These are phyloP conservation scores for Chrysosporium queenslandicum DNA, from an alignment of 2,329 filamentous ascomycete species.

Conservation along the genomic window DNA sequence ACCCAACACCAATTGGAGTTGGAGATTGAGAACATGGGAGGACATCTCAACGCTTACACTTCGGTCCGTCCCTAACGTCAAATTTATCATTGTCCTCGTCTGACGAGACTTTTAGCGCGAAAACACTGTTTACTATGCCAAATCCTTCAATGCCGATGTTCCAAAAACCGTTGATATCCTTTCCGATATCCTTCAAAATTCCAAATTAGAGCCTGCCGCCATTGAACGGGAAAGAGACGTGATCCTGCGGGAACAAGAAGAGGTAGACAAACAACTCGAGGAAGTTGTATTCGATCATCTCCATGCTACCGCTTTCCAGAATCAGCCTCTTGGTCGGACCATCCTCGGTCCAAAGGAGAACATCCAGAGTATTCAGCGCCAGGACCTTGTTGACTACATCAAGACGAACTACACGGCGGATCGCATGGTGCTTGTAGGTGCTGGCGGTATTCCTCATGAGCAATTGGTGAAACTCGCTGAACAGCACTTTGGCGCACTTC, in stretches of 20 bases:
- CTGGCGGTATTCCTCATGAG: constrained; percentile 86
- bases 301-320: constrained; percentile 94
- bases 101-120: constrained; percentile 52
- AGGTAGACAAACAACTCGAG: constrained; percentile 99
- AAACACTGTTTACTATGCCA: constrained; percentile 99
- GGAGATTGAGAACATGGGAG: constrained; percentile 99
- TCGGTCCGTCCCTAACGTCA: constrained; percentile 53
- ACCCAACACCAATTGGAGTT: constrained; percentile 96
- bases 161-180: constrained; percentile 96
- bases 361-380: constrained; percentile 88
- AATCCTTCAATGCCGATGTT: constrained; percentile 96
- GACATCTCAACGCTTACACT: constrained; percentile 97
- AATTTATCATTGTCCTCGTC: not conserved
- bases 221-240: constrained; percentile 98
- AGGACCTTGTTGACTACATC: constrained; percentile 91
- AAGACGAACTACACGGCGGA: constrained; percentile 99
- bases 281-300: constrained; percentile 99
- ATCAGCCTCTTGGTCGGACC: constrained; percentile 90
- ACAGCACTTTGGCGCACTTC: constrained; percentile 80
- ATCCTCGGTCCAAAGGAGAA: constrained; percentile 97
- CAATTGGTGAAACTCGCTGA: constrained; percentile 92
- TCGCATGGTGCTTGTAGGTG: constrained; percentile 96
- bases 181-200: constrained; percentile 98
- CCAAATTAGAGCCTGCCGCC: constrained; percentile 83
- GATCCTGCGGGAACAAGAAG: constrained; percentile 95